Conservation (phyloP, 2,329 filamentous ascomycete species). For the Stagonosporopsis vannaccii region DNA sequence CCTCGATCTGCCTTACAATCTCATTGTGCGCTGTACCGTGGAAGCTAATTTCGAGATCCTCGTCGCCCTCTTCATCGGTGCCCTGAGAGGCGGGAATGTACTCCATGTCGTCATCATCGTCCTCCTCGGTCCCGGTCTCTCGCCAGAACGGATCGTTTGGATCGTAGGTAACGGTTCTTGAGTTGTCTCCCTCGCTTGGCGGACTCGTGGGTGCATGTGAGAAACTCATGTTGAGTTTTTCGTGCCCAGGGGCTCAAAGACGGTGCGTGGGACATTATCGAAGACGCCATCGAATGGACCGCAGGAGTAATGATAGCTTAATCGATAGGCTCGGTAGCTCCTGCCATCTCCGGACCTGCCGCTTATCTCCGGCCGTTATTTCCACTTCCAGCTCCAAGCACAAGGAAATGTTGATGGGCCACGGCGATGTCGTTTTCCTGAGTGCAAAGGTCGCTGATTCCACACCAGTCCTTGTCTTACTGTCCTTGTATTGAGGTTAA, state of each 20-base stretch:
- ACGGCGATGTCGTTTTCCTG: background rate
- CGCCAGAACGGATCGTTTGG: conserved; percentile 45
- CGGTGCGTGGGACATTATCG: background rate
- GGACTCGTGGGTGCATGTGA: conserved; percentile 32
- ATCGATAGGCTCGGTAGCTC: conserved; percentile 16
- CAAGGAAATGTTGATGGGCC: background rate
- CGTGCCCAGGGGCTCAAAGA: background rate
- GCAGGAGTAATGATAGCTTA: conserved; percentile 16
- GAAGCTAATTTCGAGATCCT: conserved; percentile 45
- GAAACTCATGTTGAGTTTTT: conserved; percentile 33
- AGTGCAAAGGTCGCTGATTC: too few relatives aligned
- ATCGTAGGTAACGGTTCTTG: conserved; percentile 41
- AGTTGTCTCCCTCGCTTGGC: conserved; percentile 35
- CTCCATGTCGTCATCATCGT: conserved; percentile 63
- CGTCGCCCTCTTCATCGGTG: conserved; percentile 50
- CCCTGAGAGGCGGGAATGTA: conserved; percentile 55
- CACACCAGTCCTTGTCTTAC: too few relatives aligned
- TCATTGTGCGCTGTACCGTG: conserved; percentile 35
- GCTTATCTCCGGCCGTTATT: conserved; percentile 13
- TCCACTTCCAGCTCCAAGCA: background rate
- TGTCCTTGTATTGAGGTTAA: too few relatives aligned
- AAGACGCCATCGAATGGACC: conserved; percentile 11
- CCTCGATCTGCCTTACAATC: background rate
- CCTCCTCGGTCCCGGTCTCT: conserved; percentile 45
- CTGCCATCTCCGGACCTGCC: background rate